A percentile compares a stretch with the other conserved stretches of the same genome.
phyloP scores from a whole-genome alignment of 495 filamentous ascomycete genomes.

The Penicillium canescens region DNA sequence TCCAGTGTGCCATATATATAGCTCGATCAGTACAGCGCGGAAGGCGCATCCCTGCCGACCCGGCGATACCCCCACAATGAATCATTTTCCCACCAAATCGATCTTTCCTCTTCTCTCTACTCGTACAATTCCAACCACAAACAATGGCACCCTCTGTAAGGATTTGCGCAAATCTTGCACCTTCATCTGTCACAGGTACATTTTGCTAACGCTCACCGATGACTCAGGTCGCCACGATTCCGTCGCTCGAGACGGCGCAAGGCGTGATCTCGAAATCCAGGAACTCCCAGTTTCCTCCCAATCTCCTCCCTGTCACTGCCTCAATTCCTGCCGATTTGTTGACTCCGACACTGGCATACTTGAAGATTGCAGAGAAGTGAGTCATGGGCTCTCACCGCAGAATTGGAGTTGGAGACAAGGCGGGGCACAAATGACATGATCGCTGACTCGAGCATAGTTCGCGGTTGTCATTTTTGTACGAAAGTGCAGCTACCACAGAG shows the following conservation, averaged over 20 bases:
- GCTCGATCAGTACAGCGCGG: background rate
- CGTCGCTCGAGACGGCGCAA: constrained; percentile 43
- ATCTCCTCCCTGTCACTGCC: constrained; percentile 81
- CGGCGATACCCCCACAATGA: constrained; percentile 19
- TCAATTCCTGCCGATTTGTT: constrained; percentile 88
- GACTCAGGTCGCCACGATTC: constrained; percentile 39
- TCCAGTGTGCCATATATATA: too few species aligned
- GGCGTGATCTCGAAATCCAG: constrained; percentile 54
- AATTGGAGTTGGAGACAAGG: constrained; percentile 9
- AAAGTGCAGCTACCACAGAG: constrained; percentile 89
- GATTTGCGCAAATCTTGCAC: background rate
- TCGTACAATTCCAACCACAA: background rate
- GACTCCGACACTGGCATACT: constrained; percentile 87
- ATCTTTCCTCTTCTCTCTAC: constrained; percentile 8
- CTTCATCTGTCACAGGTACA: background rate
- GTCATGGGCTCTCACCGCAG: constrained; percentile 26
- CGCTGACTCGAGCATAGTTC: constrained; percentile 34
- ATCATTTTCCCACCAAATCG: constrained; percentile 31
- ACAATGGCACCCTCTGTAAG: constrained; percentile 42
- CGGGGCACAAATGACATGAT: constrained; percentile 6
- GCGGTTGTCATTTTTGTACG: constrained; percentile 74
- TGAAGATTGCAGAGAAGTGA: constrained; percentile 79
- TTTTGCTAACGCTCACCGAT: constrained; percentile 14
- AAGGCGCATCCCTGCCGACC: background rate
- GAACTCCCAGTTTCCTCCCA: constrained; percentile 61